A percentile compares a stretch with the other conserved stretches of the same genome.
These are phyloP conservation scores for Myriosclerotinia scirpicola DNA, from an alignment of 2,329 filamentous ascomycete species.

Conservation along the genomic window DNA sequence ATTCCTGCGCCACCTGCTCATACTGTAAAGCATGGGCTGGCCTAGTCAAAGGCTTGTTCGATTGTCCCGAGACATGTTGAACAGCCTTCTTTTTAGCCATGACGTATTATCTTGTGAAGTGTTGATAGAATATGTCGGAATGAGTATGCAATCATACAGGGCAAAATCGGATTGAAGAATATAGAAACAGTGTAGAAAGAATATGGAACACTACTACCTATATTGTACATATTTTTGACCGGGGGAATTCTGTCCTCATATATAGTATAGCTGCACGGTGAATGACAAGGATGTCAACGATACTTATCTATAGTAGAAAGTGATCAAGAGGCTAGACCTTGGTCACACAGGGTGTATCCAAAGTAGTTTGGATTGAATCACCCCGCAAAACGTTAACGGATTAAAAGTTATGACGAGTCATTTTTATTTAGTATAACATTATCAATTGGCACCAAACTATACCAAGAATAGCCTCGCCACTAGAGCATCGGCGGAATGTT, in stretches of 20 bases:
- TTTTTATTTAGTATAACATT: neutral
- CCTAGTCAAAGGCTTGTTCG: conserved; percentile 54
- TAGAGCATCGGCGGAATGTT: conserved; percentile 1
- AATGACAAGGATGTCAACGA: neutral
- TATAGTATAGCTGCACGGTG: neutral
- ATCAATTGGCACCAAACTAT: conserved; percentile 1
- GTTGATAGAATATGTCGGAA: conserved; percentile 18
- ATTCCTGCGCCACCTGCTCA: conserved; percentile 53
- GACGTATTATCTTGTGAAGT: conserved; percentile 3
- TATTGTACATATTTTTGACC: neutral
- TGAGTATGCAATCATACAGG: conserved; percentile 17
- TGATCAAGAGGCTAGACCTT: conserved; percentile 6
- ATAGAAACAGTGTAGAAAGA: neutral
- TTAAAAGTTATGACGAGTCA: neutral
- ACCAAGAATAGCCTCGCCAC: neutral
- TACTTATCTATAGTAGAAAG: conserved; percentile 2
- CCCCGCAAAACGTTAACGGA: neutral
- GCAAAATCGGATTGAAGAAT: neutral
- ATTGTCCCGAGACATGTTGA: conserved; percentile 46
- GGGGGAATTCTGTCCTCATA: neutral
- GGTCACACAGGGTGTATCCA: neutral
- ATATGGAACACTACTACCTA: neutral
- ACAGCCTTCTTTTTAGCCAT: conserved; percentile 7
- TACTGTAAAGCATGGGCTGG: conserved; percentile 63
- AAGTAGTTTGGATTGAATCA: neutral